These are phyloP conservation scores for Singerocomus inundabilis DNA, from an alignment of 1,284 basidiomycete species.

Conservation along the genomic window DNA sequence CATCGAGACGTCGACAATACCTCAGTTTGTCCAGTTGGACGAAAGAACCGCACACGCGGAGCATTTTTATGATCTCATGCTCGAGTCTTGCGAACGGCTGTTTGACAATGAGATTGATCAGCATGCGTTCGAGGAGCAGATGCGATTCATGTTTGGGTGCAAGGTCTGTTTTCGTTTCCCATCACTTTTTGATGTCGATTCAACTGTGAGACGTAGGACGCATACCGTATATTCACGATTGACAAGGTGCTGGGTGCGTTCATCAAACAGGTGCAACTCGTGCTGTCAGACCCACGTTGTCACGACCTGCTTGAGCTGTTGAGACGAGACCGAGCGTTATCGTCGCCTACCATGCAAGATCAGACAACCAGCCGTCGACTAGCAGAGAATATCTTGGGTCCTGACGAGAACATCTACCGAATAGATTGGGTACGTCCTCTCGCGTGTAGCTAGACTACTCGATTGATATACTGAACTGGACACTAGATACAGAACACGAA, in stretches of 20 bases:
- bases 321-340: slow-evolving; percentile 71
- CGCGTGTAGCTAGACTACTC: background rate
- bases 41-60: slow-evolving; percentile 36
- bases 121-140: slow-evolving; percentile 84
- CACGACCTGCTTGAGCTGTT: slow-evolving; percentile 83
- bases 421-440: slow-evolving; percentile 79
- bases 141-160: slow-evolving; percentile 88
- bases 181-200: background rate
- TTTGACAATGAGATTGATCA: slow-evolving; percentile 94
- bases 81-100: slow-evolving; percentile 86
- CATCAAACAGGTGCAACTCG: slow-evolving; percentile 84
- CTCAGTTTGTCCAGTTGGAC: slow-evolving; percentile 17
- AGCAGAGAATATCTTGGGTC: slow-evolving; percentile 80
- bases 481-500: slow-evolving; percentile 66
- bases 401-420: slow-evolving; percentile 90
- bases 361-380: slow-evolving; percentile 82
- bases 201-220: slow-evolving; percentile 42
- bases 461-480: slow-evolving; percentile 7
- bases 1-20: slow-evolving; percentile 30
- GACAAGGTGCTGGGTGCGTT: slow-evolving; percentile 89
- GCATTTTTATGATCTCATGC: slow-evolving; percentile 80
- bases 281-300: slow-evolving; percentile 78
- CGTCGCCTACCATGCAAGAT: slow-evolving; percentile 71
- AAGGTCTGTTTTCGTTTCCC: slow-evolving; percentile 42
- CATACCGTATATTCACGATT: slow-evolving; percentile 89